Evolutionary conservation across 148 eudicot genomes (phyloP).

Genomic region (Rhododendron mucronatum): DNA sequence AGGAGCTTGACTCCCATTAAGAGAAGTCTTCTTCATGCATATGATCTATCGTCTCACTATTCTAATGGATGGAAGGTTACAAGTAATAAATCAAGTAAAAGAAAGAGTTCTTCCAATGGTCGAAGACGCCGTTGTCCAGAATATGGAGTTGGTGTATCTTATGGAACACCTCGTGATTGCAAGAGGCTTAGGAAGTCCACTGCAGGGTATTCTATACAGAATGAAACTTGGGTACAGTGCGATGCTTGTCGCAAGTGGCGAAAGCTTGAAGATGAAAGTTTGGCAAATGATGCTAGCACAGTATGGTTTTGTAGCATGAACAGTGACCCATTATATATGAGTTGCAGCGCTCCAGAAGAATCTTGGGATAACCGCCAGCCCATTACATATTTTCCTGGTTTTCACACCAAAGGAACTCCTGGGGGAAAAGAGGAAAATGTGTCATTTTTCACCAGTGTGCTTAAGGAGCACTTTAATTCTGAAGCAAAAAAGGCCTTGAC

Average conservation of each 20-base stretch:
- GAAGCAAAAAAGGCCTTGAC: slow-evolving; percentile 71
- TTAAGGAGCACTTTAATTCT: slow-evolving; percentile 64
- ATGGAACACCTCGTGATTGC: slow-evolving; percentile 13
- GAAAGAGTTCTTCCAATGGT: slow-evolving; percentile 37
- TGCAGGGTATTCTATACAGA: slow-evolving; percentile 23
- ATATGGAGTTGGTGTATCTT: slow-evolving; percentile 20
- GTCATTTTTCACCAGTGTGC: slow-evolving; percentile 68
- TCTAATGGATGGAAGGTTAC: slow-evolving; percentile 21
- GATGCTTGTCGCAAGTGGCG: slow-evolving; percentile 94
- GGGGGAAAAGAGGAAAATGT: slow-evolving; percentile 74
- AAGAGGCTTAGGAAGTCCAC: slow-evolving; percentile 38
- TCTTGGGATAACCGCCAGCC: slow-evolving; percentile 49
- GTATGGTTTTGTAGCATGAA: slow-evolving; percentile 98
- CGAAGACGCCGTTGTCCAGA: slow-evolving; percentile 10
- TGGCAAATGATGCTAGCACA: slow-evolving; percentile 36
- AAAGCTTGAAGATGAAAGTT: slow-evolving; percentile 41
- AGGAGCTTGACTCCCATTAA: slow-evolving; percentile 43
- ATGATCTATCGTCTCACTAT: slow-evolving; percentile 29
- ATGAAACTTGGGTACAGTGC: slow-evolving; percentile 88
- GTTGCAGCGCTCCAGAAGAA: slow-evolving; percentile 74
- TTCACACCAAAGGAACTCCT: slow-evolving; percentile 56
- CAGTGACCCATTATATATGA: slow-evolving; percentile 51
- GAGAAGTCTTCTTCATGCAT: slow-evolving; percentile 56
- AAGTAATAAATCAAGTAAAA: slow-evolving; percentile 26
- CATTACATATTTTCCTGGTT: slow-evolving; percentile 71